Evolutionary conservation across 129 eudicot species (phyloP), one percentile per base, ranked within the genome.

Genomic region (Deinandra increscens): DNA sequence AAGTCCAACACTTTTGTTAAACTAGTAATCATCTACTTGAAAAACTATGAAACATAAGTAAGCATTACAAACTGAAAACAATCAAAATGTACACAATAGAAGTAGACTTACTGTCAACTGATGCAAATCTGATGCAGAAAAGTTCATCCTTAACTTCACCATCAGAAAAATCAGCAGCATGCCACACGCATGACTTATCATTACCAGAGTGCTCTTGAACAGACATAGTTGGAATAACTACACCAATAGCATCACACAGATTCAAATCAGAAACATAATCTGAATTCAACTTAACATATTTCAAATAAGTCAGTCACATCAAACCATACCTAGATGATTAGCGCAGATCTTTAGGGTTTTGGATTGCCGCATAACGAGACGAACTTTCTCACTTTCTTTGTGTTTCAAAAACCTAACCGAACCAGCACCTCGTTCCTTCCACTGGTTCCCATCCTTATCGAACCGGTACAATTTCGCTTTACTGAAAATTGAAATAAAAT

Each of bases 311-410:
- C 60, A 10, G 7, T 22, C 26, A 4, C 53, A 46, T 46, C 19
- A n/a, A 55, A 9, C 7, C 23, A 26, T 4, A 86, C 91, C 77
- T 2, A 86, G 78, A 78, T 86, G 91, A 51, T 86, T 86, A 0
- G 91, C 91, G 14, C 87, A 86, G 85, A 86, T 86, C 91, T 86
- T 86, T 0, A 86, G 79, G 46, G 91, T 86, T 60, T 86, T 82
- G 0, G 88, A 78, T 42, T 86, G 92, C 4, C 92, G 80, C 92
- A 86, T 86, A 53, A 86, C 88, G 7, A 60, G 66, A 1, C 66
- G 66, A 60, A 60, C 66, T 33, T 60, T 60, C 1, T 9, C 66
- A 17, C 84, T 71, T 14, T 74, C 77, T 61, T 81, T 83, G 41
- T 86, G 88, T 79, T 86, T 86, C 36, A 86, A 74, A 7, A 86